These are phyloP conservation scores for Alternaria longipes DNA, from an alignment of 2,329 filamentous ascomycete species.

Conservation along the genomic window DNA sequence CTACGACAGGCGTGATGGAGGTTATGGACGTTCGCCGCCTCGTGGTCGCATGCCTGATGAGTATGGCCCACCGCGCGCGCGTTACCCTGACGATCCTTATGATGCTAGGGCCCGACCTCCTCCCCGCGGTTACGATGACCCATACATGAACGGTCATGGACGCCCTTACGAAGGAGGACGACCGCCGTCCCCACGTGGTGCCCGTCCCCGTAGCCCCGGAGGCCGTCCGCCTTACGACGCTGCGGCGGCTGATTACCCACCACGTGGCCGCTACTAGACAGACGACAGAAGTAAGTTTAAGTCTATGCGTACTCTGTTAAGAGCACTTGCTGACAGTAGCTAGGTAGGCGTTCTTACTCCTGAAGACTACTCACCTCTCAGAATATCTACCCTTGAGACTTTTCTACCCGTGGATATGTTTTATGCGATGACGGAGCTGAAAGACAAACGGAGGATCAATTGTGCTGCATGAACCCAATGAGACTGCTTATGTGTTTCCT, in stretches of 20 bases:
- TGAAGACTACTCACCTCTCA: not conserved
- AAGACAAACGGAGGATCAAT: constrained; percentile 9
- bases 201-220: constrained; percentile 60
- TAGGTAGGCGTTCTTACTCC: constrained; percentile 7
- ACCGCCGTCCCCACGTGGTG: constrained; percentile 53
- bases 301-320: not conserved
- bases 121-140: constrained; percentile 65
- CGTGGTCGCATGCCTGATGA: constrained; percentile 83
- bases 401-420: constrained; percentile 10
- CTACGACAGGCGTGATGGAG: constrained; percentile 75
- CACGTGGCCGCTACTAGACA: constrained; percentile 48
- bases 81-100: constrained; percentile 80
- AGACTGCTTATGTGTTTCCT: constrained; percentile 13
- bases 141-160: constrained; percentile 68
- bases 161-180: constrained; percentile 62
- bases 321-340: constrained; percentile 7
- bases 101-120: constrained; percentile 62
- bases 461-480: constrained; percentile 14
- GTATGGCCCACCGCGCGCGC: constrained; percentile 68
- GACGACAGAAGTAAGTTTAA: constrained; percentile 8
- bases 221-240: constrained; percentile 66
- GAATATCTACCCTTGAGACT: constrained; percentile 3
- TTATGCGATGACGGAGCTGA: constrained; percentile 16
- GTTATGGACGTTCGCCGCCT: constrained; percentile 67
- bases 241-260: constrained; percentile 56